Evolutionary conservation across 2,329 filamentous ascomycete species (phyloP), one percentile per base, ranked within the genome.

Genomic region (Grosmannia huntii): DNA sequence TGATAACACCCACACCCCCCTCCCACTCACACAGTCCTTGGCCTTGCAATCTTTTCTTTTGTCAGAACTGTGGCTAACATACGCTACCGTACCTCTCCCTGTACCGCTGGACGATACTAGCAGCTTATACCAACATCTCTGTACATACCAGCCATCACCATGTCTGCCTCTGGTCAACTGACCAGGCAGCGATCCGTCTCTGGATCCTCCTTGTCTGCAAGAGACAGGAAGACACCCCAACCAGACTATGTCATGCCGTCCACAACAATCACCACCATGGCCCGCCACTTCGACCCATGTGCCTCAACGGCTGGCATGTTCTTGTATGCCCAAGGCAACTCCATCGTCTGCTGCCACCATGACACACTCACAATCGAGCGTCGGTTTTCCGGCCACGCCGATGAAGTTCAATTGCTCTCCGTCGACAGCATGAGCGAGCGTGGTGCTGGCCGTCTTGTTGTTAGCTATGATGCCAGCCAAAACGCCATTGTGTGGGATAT

Each of bases 401-500:
- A 95, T 62, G 86, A 95, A 64, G 84, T 99, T 33, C 80, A 86
- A 58, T 80, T 96, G 66, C 83, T 99, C 57, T 85, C 86, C 1
- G 90, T 95, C 57, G 94, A 99, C 70, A 97, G 91, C 68, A 84
- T 89, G 58, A 96, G 91, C 70, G 91, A 96, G 64, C 76, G 84
- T 61, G 91, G 91, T 3, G 85, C 86, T 0, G 94, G 92, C 31
- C 80, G 91, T 62, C 74, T 95, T 60, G 90, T 95, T 2, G 89
- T 96, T 61, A 97, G 90, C 73, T 96, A 96, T 67, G 94, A 99
- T 76, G 82, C 82, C 21, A 86, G 89, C 44, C 89, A 92, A 70
- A 96, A 89, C 1, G 90, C 91, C 4, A 96, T 97, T 68, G 89
- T 97, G 9, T 99, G 94, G 94, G 92, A 99, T 72, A 78, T 96